These are phyloP conservation scores for Cornus florida DNA, from an alignment of 148 eudicot species.

Conservation along the genomic window DNA sequence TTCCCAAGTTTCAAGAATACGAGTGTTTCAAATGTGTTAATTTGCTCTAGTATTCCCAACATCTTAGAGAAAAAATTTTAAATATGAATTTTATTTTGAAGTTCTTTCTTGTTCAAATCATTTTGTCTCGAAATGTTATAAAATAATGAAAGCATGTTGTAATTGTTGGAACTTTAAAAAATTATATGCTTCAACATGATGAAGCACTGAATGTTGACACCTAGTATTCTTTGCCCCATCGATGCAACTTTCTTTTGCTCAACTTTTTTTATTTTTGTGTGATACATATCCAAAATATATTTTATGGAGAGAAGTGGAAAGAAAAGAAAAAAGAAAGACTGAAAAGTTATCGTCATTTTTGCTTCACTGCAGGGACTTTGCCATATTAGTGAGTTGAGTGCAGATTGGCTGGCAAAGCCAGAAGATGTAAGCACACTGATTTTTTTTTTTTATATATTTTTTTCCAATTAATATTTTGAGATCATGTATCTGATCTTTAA, in stretches of 20 bases:
- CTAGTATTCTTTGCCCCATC: not conserved
- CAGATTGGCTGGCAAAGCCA: constrained; percentile 76
- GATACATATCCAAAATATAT: too few species aligned
- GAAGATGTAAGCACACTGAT: constrained; percentile 72
- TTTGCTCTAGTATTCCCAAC: not conserved
- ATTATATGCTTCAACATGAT: too few species aligned
- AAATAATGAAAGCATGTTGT: not conserved
- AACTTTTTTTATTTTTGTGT: too few species aligned
- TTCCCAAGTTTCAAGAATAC: not conserved
- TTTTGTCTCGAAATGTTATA: not conserved
- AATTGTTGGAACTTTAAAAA: not conserved
- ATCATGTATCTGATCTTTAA: too few species aligned
- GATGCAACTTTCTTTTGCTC: not conserved
- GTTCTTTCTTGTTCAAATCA: not conserved
- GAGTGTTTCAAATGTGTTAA: not conserved
- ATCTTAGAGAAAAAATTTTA: not conserved
- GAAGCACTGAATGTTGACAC: too few species aligned
- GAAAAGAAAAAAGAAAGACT: too few species aligned
- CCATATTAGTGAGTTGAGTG: constrained; percentile 94
- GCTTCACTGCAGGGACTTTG: constrained; percentile 79
- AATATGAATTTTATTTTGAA: not conserved
- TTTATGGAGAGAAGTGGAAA: too few species aligned
- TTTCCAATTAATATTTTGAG: too few species aligned
- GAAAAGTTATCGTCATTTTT: too few species aligned
- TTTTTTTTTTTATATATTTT: not conserved